These are phyloP conservation scores for Rosa persica DNA, from an alignment of 306 rosid species.

Conservation along the genomic window DNA sequence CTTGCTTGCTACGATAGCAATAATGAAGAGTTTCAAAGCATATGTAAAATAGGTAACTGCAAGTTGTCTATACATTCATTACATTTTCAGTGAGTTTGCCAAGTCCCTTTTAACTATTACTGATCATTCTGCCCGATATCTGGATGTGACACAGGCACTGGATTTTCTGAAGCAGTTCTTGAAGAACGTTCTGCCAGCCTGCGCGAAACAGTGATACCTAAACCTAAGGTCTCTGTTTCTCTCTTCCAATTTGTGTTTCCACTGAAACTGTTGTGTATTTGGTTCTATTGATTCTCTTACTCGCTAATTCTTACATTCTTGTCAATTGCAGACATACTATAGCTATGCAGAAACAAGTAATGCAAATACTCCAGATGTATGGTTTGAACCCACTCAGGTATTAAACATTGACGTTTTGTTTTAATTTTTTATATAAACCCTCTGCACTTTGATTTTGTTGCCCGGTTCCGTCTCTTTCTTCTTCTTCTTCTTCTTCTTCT, in stretches of 20 bases:
- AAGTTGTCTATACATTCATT: constrained; percentile 5
- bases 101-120: constrained; percentile 11
- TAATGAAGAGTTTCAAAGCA: constrained; percentile 91
- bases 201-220: constrained; percentile 67
- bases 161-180: constrained; percentile 71
- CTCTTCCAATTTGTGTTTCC: constrained; percentile 13
- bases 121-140: constrained; percentile 28
- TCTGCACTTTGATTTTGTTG: constrained; percentile 3
- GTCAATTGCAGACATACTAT: constrained; percentile 64
- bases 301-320: constrained; percentile 18
- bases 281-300: constrained; percentile 14
- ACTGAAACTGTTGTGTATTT: not conserved
- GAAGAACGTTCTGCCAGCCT: constrained; percentile 81
- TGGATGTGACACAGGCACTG: constrained; percentile 58
- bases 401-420: constrained; percentile 19
- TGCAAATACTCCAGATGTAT: constrained; percentile 76
- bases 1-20: constrained; percentile 75
- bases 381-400: constrained; percentile 94
- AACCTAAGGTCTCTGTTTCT: constrained; percentile 63
- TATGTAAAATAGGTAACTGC: constrained; percentile 83
- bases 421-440: not conserved
- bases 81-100: constrained; percentile 20
- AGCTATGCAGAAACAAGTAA: constrained; percentile 60
- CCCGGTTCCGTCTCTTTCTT: not conserved
- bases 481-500: too few species aligned